A percentile compares a stretch with the other conserved stretches of the same genome.
Conservation (phyloP, 2,329 filamentous ascomycete genomes). For the Stylonectria norvegica region DNA sequence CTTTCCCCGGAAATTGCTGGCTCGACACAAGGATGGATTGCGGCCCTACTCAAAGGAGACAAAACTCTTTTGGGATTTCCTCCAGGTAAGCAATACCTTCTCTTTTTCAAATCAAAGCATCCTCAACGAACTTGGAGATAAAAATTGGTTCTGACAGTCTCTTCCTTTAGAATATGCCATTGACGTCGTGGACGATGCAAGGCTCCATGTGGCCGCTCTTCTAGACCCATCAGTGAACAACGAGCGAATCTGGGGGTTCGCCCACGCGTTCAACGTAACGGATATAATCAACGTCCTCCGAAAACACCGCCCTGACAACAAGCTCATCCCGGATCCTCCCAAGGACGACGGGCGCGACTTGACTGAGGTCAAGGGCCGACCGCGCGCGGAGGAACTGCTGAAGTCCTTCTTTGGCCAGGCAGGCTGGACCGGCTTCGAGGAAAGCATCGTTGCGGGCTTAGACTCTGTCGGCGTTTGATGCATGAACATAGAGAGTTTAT, state of each 20-base stretch:
- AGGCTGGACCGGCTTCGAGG: not conserved
- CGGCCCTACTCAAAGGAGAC: slow-evolving; percentile 17
- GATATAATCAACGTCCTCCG: not conserved
- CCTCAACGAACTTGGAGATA: too few species aligned
- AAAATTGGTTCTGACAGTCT: too few species aligned
- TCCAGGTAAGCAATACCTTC: slow-evolving; percentile 6
- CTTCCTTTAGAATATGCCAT: slow-evolving; percentile 18
- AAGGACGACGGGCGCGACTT: not conserved
- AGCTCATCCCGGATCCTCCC: not conserved
- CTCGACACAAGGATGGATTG: slow-evolving; percentile 17
- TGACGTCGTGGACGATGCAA: slow-evolving; percentile 21
- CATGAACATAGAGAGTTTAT: too few species aligned
- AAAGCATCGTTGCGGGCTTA: slow-evolving; percentile 1
- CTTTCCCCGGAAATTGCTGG: slow-evolving; percentile 13
- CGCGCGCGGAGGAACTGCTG: not conserved
- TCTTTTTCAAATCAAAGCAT: too few species aligned
- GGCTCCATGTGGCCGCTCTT: slow-evolving; percentile 25
- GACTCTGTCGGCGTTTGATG: too few species aligned
- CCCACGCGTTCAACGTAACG: slow-evolving; percentile 16
- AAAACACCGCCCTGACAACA: not conserved
- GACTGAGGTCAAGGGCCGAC: not conserved
- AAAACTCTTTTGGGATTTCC: slow-evolving; percentile 2
- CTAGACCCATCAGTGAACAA: slow-evolving; percentile 19
- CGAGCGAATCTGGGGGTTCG: slow-evolving; percentile 26
- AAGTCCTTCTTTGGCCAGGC: not conserved